Evolutionary conservation across 2,329 filamentous ascomycete species (phyloP), one percentile per base, ranked within the genome.

Genomic region (Aspergillus vadensis): DNA sequence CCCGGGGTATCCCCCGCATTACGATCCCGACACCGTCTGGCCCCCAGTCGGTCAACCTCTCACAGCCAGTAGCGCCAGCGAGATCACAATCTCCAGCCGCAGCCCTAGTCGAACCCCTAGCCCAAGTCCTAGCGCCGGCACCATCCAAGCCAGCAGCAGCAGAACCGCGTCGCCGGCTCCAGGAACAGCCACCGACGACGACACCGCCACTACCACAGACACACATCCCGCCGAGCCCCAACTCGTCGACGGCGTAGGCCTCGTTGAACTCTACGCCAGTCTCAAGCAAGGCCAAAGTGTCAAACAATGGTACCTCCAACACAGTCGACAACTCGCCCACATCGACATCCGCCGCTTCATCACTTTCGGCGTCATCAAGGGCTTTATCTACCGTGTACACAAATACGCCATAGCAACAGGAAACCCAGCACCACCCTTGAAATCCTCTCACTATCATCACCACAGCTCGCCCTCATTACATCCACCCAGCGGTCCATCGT

Each of bases 341-440:
- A 87, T 99, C 59, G 95, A 99, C 74, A 87, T 97, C 58, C 87
- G 95, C 12, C 88, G 95, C 27, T 88, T 99, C 64, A 91, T 98
- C 64, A 96, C 96, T 61, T 99, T 98, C 71, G 95, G 94, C 59
- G 85, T 97, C 61, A 96, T 98, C 75, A 98, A 98, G 78, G 93
- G 94, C 15, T 91, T 96, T 67, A 79, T 99, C 23, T 97, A 97
- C 76, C 87, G 95, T 36, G 89, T 97, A 43, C 92, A 98, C 79
- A 96, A 95, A 74, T 96, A 96, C 73, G 90, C 92, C 27, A 86
- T 96, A 65, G 72, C 77, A 48, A 76, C 78, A 5, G 69, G 74
- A 1, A 67, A 76, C 39, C 70, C 74, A 1, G 68, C 72, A 0
- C 70, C 69, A 2, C 62, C 63, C 15, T 53, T 67, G 9, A 71